A percentile compares a stretch with the other conserved stretches of the same genome.
phyloP scores from a whole-genome alignment of 2,329 filamentous ascomycete genomes.

The Sordariomycetes sp. region DNA sequence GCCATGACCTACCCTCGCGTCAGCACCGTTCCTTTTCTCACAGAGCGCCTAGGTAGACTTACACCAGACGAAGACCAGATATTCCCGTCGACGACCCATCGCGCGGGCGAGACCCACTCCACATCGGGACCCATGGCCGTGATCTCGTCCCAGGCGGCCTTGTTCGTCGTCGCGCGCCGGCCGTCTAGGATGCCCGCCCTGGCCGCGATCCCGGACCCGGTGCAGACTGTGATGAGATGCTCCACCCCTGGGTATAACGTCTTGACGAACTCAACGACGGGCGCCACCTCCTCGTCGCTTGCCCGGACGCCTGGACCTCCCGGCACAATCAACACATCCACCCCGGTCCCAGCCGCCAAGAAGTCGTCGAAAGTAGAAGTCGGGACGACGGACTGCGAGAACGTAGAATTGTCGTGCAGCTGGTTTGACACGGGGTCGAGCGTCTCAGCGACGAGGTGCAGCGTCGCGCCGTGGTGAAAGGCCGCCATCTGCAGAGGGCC shows the following conservation, averaged over 20 bases:
- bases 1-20: background rate
- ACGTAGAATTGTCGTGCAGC: constrained; percentile 20
- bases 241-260: constrained; percentile 30
- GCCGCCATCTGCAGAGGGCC: constrained; percentile 28
- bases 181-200: constrained; percentile 46
- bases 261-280: constrained; percentile 27
- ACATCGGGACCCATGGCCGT: constrained; percentile 33
- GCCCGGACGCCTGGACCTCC: constrained; percentile 40
- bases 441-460: constrained; percentile 25
- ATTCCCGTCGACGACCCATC: constrained; percentile 54
- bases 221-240: constrained; percentile 53
- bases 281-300: constrained; percentile 14
- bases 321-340: constrained; percentile 54
- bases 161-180: constrained; percentile 52
- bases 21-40: background rate
- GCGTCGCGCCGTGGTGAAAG: constrained; percentile 18
- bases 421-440: constrained; percentile 21
- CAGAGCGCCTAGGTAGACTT: background rate
- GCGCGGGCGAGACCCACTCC: constrained; percentile 45
- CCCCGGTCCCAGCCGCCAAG: constrained; percentile 32
- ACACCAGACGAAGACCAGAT: constrained; percentile 52
- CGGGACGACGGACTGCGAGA: constrained; percentile 21
- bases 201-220: constrained; percentile 45
- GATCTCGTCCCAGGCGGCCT: constrained; percentile 37
- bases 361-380: constrained; percentile 38